Base-by-base conservation (phyloP, 495 filamentous ascomycete species). In the Podospora didyma region DNA sequence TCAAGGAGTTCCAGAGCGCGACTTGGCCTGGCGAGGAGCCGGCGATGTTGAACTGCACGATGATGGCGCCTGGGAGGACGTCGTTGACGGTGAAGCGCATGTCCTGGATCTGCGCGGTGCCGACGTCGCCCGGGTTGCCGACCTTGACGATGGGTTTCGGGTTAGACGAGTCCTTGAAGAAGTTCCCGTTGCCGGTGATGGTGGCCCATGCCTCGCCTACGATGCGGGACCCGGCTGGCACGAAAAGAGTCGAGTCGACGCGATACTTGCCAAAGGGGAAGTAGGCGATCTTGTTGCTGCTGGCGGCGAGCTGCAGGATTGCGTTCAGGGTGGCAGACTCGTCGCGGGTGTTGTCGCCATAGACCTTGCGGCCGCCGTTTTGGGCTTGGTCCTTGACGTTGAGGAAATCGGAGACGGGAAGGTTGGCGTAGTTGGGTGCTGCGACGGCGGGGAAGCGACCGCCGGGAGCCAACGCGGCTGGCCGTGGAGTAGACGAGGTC, bases 141-240 rank as follows among this genome's bases (percentile, higher is more conserved):
- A 89, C 68, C 44, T 75, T 61, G 3, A 89, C 75, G n/a, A 88
- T 75, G 0, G 83, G 72, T n/a, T 64, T 71, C 0, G 86, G 85
- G 37, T 71, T 69, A 11, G 54, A 56, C 0, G 69, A 61, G 59
- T 86, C 71, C 19, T 73, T 71, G 67, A 87, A 88, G 53, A 70
- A 73, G 39, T 65, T 34, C 12, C 85, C 85, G 17, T 59, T 63
- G 21, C 67, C 75, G 14, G 73, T 71, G 47, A 80, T 80, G 24
- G 75, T 72, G 0, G 78, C 69, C 72, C 76, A 80, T 0, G 68
- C 71, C 53, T 82, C 77, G 10, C 78, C 78, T 1, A 80, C 72
- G 41, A 80, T 65, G 9, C 66, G 70, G n/a, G 78, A 62, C 73
- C 89, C 70, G 65, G 79, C 58, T 78, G 82, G 68, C 78, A 84